Evolutionary conservation across 441 rosid species (phyloP).

Genomic region (Populus trichocarpa): DNA sequence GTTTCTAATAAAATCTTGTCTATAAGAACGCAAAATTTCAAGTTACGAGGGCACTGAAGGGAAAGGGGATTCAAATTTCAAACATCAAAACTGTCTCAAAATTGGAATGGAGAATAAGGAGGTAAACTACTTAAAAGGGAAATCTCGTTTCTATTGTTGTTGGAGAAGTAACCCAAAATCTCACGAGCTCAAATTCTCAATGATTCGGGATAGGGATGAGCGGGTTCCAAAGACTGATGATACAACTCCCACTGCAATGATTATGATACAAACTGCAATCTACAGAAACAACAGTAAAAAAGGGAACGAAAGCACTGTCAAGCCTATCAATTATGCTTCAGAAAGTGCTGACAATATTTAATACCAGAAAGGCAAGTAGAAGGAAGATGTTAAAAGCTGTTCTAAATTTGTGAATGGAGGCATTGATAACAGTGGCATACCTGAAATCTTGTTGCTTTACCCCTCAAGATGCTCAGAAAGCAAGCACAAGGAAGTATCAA

Average conservation of each 20-base stretch:
- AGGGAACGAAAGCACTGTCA: background rate
- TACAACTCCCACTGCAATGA: constrained; percentile 56
- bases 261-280: constrained; percentile 49
- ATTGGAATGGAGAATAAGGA: background rate
- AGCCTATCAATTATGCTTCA: background rate
- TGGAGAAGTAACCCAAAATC: constrained; percentile 6
- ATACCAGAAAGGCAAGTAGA: background rate
- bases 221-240: constrained; percentile 63
- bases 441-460: constrained; percentile 50
- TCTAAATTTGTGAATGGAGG: background rate
- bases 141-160: background rate
- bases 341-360: background rate
- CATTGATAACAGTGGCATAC: constrained; percentile 21
- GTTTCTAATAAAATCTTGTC: background rate
- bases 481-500: constrained; percentile 84
- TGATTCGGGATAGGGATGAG: constrained; percentile 59
- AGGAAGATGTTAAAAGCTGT: no score
- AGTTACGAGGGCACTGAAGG: background rate
- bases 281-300: constrained; percentile 21
- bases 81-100: background rate
- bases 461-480: constrained; percentile 68
- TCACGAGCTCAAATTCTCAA: constrained; percentile 46
- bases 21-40: background rate
- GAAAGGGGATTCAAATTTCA: background rate
- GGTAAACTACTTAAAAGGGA: background rate